A percentile compares a stretch with the other conserved stretches of the same genome.
Evolutionary conservation across 208 protist genomes (phyloP).

Genomic region (Acanthamoeba rhysodes): DNA sequence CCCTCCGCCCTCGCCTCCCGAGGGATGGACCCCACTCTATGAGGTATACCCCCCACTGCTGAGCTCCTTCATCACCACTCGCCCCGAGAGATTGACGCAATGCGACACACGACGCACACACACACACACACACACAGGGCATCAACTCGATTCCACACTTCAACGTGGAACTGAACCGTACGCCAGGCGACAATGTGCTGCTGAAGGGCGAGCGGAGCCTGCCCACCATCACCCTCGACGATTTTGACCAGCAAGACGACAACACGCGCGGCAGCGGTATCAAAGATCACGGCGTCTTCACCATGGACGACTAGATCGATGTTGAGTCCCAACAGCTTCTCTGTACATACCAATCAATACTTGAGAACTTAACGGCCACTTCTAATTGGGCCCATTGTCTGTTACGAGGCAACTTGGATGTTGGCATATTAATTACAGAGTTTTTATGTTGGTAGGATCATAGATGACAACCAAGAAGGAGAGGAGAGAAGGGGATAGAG

Average conservation of each 20-base stretch:
- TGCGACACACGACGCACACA: background rate
- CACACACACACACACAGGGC: background rate
- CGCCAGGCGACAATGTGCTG: conserved; percentile 20
- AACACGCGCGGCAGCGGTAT: background rate
- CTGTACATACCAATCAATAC: too few relatives aligned
- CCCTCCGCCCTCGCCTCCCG: conserved; percentile 30
- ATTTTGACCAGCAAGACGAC: background rate
- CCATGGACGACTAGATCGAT: background rate
- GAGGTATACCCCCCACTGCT: background rate
- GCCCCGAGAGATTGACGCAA: background rate
- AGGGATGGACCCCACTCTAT: conserved; percentile 41
- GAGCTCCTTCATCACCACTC: background rate
- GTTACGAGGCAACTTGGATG: too few relatives aligned
- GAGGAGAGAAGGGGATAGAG: background rate
- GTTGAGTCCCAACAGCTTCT: too few relatives aligned
- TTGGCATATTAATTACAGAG: background rate
- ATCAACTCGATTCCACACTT: conserved; percentile 33
- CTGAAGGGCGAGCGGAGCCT: background rate
- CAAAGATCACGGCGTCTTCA: background rate
- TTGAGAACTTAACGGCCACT: too few relatives aligned
- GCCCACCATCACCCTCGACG: conserved; percentile 33
- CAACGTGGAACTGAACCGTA: background rate
- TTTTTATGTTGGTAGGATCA: background rate
- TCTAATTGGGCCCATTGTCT: too few relatives aligned
- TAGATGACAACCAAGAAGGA: background rate